Evolutionary conservation across 2,329 filamentous ascomycete genomes (phyloP), one percentile per base, ranked within the genome.

Genomic region (Daldinia eschscholtzii): DNA sequence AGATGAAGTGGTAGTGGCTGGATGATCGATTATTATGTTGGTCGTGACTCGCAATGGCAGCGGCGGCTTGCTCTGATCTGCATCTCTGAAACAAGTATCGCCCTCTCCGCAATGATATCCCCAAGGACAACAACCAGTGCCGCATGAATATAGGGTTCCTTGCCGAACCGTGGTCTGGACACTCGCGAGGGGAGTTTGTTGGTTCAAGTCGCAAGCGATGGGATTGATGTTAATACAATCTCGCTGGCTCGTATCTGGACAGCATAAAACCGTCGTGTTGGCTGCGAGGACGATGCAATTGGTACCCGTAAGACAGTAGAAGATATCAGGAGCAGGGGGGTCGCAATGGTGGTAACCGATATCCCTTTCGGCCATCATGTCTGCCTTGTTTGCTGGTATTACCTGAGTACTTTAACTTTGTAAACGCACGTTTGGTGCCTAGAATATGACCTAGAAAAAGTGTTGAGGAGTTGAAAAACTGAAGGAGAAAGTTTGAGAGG

Each of bases 91-190:
- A 41, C 67, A 71, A n/a, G 13, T 5, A 7, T 48, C n/a, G 37
- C 46, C 37, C 37, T 52, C 15, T 4, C 15, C 28, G n/a, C 70
- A 72, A 28, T 28, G 26, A 41, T 65, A 70, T 13, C 64, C 70
- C 61, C 61, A 72, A 20, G 65, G 58, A 20, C 70, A 72, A 30
- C 61, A 72, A 9, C 23, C 15, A 0, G 4, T 6, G 6, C 52
- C 59, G 42, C 67, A 70, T 4, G 0, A 13, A 23, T 30, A 41
- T 20, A 70, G 35, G 5, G 28, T 15, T 13, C 57, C 57, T 4
- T 61, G 23, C 3, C 35, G 18, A 13, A 33, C 26, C n/a, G 18
- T 48, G 1, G 57, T 48, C 42, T 59, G 57, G 42, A 59, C n/a
- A 28, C 44, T 30, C 6, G 28, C 5, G 30, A 44, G n/a, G 23